Conservation (phyloP, 2,329 filamentous ascomycete species). For the Plenodomus biglobosus region DNA sequence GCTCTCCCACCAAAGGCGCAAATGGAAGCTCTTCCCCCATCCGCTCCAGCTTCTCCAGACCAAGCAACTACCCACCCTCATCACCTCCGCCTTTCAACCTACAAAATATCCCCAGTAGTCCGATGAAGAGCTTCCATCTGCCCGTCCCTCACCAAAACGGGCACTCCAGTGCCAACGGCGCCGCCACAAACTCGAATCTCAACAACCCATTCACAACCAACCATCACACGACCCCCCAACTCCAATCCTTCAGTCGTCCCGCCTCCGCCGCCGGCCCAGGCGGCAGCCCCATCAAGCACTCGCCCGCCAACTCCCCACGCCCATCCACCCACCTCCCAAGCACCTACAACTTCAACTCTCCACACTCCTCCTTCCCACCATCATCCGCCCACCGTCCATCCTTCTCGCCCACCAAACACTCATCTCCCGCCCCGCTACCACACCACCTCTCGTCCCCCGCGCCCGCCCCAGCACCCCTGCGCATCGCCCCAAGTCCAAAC, state of each 20-base stretch:
- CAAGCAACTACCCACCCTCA: conserved; percentile 31
- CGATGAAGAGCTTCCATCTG: conserved; percentile 29
- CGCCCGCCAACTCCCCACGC: conserved; percentile 39
- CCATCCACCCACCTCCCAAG: conserved; percentile 36
- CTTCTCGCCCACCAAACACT: conserved; percentile 45
- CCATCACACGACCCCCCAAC: conserved; percentile 7
- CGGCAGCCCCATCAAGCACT: conserved; percentile 41
- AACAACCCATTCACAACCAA: not conserved
- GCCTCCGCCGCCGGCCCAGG: conserved; percentile 30
- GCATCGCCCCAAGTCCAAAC: conserved; percentile 32
- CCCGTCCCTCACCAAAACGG: conserved; percentile 32
- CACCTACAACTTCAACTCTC: conserved; percentile 44
- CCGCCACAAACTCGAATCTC: not conserved
- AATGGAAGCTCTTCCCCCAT: conserved; percentile 35
- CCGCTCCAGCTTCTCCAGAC: conserved; percentile 17
- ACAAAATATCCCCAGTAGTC: conserved; percentile 26
- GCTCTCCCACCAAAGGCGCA: conserved; percentile 30
- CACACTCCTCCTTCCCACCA: conserved; percentile 52
- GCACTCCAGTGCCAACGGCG: conserved; percentile 14
- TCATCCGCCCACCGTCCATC: conserved; percentile 34
- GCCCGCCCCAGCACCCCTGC: conserved; percentile 25
- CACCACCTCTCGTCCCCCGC: conserved; percentile 39
- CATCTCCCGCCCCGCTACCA: conserved; percentile 40
- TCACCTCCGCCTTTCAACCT: conserved; percentile 39
- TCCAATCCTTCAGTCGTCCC: conserved; percentile 36